Base-by-base conservation (phyloP, 2,329 filamentous ascomycete genomes). In the Pleurostoma richardsiae region DNA sequence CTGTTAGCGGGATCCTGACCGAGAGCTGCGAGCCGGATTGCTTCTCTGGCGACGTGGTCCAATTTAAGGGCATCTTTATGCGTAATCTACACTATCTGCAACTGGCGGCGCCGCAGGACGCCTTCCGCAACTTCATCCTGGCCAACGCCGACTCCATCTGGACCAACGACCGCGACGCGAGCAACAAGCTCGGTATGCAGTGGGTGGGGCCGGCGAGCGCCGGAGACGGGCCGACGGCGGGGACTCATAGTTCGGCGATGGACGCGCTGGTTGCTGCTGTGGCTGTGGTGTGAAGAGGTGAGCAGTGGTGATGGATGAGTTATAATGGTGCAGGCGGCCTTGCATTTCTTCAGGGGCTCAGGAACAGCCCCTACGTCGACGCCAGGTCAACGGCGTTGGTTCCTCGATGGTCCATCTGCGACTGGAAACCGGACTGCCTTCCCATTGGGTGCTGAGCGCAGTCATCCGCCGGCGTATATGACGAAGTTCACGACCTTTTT, bases 61-160 rank as follows among this genome's bases (percentile, higher is more conserved):
- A 85, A 56, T 89, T 89, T 71, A 89, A 88, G 60, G 85, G 85
- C 7, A 69, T 88, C 28, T 87, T 88, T 53, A 73, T 80, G 47
- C 74, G 85, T 4, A 86, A 86, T 54, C 62, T 88, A 36, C 66
- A 71, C 45, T 73, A 75, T 40, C 60, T 89, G 47, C 70, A 84
- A 8, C 57, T 65, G 1, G 75, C 64, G 3, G 73, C 72, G 1
- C 76, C 77, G 0, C 66, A 76, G 36, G 60, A 69, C 3, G 60
- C 60, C 7, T 84, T 82, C 56, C 66, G 63, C 10, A 59, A 66
- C 3, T 82, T 83, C 46, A 77, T 89, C 47, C 61, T 73, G 42
- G 67, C 62, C 29, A 88, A 86, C 48, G 85, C 85, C 7, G 68
- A 84, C 51, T 77, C 75, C 40, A 81, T 89, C 49, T 89, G 84